Evolutionary conservation across 225 moss, liverwort and hornwort species (phyloP), one percentile per base, ranked within the genome.

Genomic region (Pseudisothecium myosuroides): DNA sequence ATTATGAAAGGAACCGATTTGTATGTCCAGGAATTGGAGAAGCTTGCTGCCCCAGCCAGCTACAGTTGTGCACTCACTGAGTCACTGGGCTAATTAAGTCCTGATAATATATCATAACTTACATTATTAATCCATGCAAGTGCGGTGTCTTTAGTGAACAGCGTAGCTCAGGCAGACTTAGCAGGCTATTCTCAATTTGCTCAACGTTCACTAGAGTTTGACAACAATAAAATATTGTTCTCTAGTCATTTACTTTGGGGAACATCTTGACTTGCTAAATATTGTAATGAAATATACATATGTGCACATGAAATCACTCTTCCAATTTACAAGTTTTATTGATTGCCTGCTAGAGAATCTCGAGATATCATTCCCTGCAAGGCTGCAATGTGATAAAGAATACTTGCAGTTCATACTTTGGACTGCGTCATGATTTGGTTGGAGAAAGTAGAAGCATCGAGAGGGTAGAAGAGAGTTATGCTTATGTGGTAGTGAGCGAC

Each of bases 1-100:
- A 94, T 94, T 58, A 76, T 94, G 87, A 94, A 90, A 72, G 94
- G 94, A 37, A 94, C 94, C 49, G 84, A 92, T 88, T 88, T 94
- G 83, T 94, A 94, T 82, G 93, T 94, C n/a, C 93, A 94, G 83
- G 94, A 94, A 84, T 84, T 94, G 87, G 94, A 94, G 76, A 94
- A 91, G 88, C 92, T 94, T 17, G 93, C 93, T 37, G 88, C 91
- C 31, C 68, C 89, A 41, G 88, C 50, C 61, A 60, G 45, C 49
- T 64, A 62, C 45, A 47, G 17, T 41, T 81, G 86, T 65, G 87
- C 82, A 43, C n/a, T 78, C 77, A 37, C 32, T 78, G 26, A 63
- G 68, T 78, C 77, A 37, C 32, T 78, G 26, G 69, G 68, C 36
- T 69, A 43, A 77, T 32, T 21, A 32, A 54, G n/a, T 59, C 59